Percentiles rank a stretch among this genome's conserved stretches.
phyloP scores from a whole-genome alignment of 495 filamentous ascomycete genomes.

The Clohesyomyces aquaticus region DNA sequence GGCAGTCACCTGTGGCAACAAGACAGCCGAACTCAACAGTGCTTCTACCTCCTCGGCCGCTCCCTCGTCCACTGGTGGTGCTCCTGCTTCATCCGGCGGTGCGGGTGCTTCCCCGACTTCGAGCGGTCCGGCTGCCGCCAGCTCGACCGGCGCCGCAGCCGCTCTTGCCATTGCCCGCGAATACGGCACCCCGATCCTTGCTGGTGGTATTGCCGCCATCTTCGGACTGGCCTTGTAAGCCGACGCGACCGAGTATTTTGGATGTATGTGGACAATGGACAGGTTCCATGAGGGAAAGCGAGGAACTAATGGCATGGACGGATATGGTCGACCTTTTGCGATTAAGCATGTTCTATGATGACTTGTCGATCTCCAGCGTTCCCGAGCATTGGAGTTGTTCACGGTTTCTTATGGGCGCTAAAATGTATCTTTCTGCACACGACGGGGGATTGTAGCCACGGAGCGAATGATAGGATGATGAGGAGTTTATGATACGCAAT shows the following conservation, averaged over 20 bases:
- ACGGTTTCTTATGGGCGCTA: conserved; percentile 9
- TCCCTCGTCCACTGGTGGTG: conserved; percentile 7
- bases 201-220: conserved; percentile 53
- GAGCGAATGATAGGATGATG: conserved; percentile 17
- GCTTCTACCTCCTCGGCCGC: too few species aligned
- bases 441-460: conserved; percentile 1
- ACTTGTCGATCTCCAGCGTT: conserved; percentile 26
- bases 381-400: conserved; percentile 27
- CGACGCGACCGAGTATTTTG: background rate
- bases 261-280: conserved; percentile 5
- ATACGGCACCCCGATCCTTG: conserved; percentile 57
- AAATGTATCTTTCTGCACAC: conserved; percentile 11
- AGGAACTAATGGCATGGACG: conserved; percentile 10
- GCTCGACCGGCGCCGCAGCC: conserved; percentile 46
- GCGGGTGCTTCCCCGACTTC: conserved; percentile 27
- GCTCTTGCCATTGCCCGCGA: conserved; percentile 50
- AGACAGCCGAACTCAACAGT: conserved; percentile 48
- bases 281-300: conserved; percentile 13
- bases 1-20: conserved; percentile 54
- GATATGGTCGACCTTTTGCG: background rate
- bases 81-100: background rate
- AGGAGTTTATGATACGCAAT: conserved; percentile 26
- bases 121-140: conserved; percentile 25
- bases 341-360: conserved; percentile 8
- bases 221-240: conserved; percentile 57